phyloP scores from a whole-genome alignment of 208 protist species.

The Wallacemonas rigidus region DNA sequence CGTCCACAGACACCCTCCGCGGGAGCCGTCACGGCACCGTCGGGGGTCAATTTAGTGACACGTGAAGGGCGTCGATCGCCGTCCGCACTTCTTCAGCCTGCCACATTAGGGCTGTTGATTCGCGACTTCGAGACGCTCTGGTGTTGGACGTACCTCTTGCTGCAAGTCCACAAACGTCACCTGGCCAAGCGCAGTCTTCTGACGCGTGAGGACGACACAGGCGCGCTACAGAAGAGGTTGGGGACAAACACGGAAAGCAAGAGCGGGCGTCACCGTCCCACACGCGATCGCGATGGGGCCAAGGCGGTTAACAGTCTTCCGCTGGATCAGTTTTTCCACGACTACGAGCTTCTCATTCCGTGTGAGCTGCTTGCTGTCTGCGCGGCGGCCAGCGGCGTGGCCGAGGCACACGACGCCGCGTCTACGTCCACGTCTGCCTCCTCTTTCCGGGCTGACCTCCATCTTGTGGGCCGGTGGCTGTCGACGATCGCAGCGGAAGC shows the following conservation, averaged over 20 bases:
- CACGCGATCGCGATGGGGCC: not conserved
- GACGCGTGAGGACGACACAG: constrained; percentile 4
- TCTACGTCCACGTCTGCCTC: too few species aligned
- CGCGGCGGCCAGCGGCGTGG: constrained; percentile 2
- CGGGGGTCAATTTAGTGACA: not conserved
- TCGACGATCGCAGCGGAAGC: not conserved
- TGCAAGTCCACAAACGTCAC: constrained; percentile 2
- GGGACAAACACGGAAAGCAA: not conserved
- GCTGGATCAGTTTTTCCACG: constrained; percentile 37
- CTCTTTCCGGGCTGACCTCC: not conserved
- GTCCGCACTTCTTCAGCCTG: constrained; percentile 5
- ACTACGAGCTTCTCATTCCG: constrained; percentile 41
- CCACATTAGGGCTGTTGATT: constrained; percentile 18
- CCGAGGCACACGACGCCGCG: not conserved
- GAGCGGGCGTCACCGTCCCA: not conserved
- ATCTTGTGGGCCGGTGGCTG: not conserved
- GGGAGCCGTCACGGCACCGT: not conserved
- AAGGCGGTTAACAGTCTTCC: constrained; percentile 6
- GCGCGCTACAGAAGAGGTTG: not conserved
- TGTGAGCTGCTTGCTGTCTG: constrained; percentile 19
- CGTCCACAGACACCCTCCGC: not conserved
- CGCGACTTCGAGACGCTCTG: constrained; percentile 24
- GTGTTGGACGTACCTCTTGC: constrained; percentile 17
- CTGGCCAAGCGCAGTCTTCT: constrained; percentile 7
- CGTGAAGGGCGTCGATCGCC: not conserved